Evolutionary conservation across 2,329 filamentous ascomycete species (phyloP).

Genomic region (Paecilomyces dactylethromorphus): DNA sequence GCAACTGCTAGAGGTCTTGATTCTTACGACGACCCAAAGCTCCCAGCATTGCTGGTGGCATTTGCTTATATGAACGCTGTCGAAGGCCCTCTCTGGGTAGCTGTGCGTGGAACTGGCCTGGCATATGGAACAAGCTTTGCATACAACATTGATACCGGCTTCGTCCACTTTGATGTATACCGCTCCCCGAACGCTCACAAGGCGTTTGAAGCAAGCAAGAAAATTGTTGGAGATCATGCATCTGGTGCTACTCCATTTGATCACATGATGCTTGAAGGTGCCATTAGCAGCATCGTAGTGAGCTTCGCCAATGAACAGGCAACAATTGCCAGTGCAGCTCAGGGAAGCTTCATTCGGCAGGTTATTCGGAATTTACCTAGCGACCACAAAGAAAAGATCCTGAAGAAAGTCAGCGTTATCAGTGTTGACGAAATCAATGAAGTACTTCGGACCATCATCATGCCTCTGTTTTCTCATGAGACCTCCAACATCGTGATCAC

Average conservation of each 20-base stretch:
- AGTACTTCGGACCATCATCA: constrained; percentile 66
- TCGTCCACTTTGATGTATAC: constrained; percentile 79
- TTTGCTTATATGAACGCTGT: constrained; percentile 86
- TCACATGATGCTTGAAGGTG: constrained; percentile 75
- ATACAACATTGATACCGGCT: constrained; percentile 70
- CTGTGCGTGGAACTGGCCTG: constrained; percentile 84
- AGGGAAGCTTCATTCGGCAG: constrained; percentile 73
- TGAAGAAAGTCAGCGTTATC: constrained; percentile 71
- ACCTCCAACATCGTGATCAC: constrained; percentile 83
- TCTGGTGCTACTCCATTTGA: constrained; percentile 68
- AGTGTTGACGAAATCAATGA: constrained; percentile 68
- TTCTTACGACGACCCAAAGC: constrained; percentile 66
- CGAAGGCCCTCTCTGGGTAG: constrained; percentile 90
- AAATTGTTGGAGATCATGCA: constrained; percentile 68
- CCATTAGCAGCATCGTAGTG: constrained; percentile 83
- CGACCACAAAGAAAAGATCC: constrained; percentile 70
- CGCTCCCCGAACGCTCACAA: constrained; percentile 84
- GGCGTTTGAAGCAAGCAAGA: constrained; percentile 70
- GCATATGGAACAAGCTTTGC: constrained; percentile 83
- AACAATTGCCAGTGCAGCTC: constrained; percentile 74
- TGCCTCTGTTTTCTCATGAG: constrained; percentile 73
- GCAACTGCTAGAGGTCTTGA: constrained; percentile 67
- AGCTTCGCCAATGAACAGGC: constrained; percentile 81
- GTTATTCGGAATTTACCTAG: constrained; percentile 70
- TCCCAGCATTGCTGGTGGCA: constrained; percentile 82